Conservation (phyloP, 805 yeast species). For the Lipomyces spencermartinsiae region DNA sequence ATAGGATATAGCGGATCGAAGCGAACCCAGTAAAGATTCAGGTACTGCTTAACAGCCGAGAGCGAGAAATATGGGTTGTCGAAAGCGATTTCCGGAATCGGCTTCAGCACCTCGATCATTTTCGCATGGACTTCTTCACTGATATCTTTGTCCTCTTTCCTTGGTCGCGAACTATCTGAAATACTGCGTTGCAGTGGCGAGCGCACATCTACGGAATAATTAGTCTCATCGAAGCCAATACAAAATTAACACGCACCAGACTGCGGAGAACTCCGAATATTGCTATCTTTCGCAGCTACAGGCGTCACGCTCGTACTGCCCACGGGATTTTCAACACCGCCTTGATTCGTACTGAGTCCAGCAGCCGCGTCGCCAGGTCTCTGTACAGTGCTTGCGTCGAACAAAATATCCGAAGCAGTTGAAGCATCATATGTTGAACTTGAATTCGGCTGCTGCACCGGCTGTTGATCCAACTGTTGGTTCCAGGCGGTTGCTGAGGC, state of each 20-base stretch:
- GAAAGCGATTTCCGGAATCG: slow-evolving; percentile 33
- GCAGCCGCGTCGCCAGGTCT: not conserved
- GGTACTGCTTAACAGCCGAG: slow-evolving; percentile 37
- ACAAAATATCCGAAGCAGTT: not conserved
- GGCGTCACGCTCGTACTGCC: slow-evolving; percentile 10
- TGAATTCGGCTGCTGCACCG: not conserved
- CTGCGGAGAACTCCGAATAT: slow-evolving; percentile 19
- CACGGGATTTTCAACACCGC: not conserved
- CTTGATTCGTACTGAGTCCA: not conserved
- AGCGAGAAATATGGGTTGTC: slow-evolving; percentile 36
- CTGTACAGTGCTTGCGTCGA: not conserved
- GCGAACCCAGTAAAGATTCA: slow-evolving; percentile 48
- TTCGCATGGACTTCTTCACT: slow-evolving; percentile 19
- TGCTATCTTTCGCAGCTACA: slow-evolving; percentile 17
- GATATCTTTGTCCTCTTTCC: slow-evolving; percentile 17
- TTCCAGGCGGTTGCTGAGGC: not conserved
- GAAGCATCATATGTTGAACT: slow-evolving; percentile 1
- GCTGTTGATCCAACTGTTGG: slow-evolving; percentile 5
- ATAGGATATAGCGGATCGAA: slow-evolving; percentile 51
- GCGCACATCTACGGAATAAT: slow-evolving; percentile 1
- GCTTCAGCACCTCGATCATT: slow-evolving; percentile 34
- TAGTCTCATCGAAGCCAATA: not conserved
- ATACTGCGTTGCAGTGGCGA: slow-evolving; percentile 10
- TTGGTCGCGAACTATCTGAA: not conserved
- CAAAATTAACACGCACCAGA: slow-evolving; percentile 15